phyloP scores from a whole-genome alignment of 169 alveolate genomes.

The Sarcocystis neurona region DNA sequence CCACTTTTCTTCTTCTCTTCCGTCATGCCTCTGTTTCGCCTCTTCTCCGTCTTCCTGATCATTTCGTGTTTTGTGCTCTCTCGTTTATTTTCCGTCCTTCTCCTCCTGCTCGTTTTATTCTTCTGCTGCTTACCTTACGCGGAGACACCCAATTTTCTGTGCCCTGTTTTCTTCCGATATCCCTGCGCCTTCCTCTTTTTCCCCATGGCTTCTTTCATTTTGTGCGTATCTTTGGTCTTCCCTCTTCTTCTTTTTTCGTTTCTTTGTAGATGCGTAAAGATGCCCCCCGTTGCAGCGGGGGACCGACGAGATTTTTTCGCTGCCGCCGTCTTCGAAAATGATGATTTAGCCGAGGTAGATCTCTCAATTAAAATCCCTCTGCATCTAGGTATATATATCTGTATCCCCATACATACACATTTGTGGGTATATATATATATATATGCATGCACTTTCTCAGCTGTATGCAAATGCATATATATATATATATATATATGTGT shows the following conservation, averaged over 20 bases:
- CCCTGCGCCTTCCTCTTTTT: background rate
- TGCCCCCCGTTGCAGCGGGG: conserved; percentile 32
- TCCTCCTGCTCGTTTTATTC: background rate
- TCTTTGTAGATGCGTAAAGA: conserved; percentile 13
- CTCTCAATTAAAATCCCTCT: background rate
- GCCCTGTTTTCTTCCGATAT: background rate
- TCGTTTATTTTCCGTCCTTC: background rate
- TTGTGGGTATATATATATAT: too few species aligned
- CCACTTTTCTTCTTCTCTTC: too few species aligned
- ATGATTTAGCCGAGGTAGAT: conserved; percentile 48
- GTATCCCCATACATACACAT: background rate
- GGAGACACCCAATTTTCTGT: background rate
- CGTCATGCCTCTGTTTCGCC: too few species aligned
- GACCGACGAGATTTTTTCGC: conserved; percentile 54
- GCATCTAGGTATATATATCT: background rate
- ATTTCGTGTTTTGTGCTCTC: too few species aligned
- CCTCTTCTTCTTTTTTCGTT: background rate
- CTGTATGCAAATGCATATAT: background rate
- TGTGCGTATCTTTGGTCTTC: background rate
- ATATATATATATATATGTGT: too few species aligned
- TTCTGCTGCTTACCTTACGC: background rate
- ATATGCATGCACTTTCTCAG: background rate
- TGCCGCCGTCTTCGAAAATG: conserved; percentile 60
- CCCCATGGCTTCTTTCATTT: background rate
- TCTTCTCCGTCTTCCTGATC: too few species aligned